Evolutionary conservation across 2,329 filamentous ascomycete species (phyloP), one percentile per base, ranked within the genome.

Genomic region (Phialemoniopsis sp.): DNA sequence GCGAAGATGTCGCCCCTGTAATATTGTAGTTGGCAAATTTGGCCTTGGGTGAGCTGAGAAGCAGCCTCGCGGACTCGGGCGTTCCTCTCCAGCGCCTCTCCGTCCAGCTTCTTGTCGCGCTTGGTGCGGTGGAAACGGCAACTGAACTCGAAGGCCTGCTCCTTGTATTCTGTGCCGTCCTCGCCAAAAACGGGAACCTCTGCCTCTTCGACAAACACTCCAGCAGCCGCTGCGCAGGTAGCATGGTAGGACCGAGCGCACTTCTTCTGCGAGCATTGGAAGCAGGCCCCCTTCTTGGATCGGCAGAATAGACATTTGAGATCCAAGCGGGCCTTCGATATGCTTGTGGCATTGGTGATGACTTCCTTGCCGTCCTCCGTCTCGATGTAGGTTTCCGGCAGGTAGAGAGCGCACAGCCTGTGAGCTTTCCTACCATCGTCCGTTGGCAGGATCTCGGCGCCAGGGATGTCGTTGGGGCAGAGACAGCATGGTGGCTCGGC

Each of bases 281-380:
- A 94, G 64, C 91, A 96, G 13, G 89, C 89, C n/a, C 93, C 93
- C 41, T 86, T 87, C 62, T 93, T 94, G 26, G 89, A 94, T 28
- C 90, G 87, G 58, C 93, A 98, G 65, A 88, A 95, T 45, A 95
- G 81, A 61, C 93, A 98, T 62, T 95, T 95, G 50, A 97, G 81
- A 18, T 94, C 89, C 50, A 95, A 68, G 15, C 91, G 86, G 40
- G 87, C 88, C 60, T 93, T 91, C 56, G 87, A 82, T 49, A 97
- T 89, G 44, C 80, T 79, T n/a, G 78, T 76, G 37, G 89, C 78
- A 49, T 94, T 91, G 49, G 78, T 85, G 17, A 96, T 77, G 9
- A 80, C 76, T 45, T 95, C 89, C 36, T 76, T 70, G 21, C 77
- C 86, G 45, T 86, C 79, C 10, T 84, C 75, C 3, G 70, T 75